These are phyloP conservation scores for Alternaria tenuissima DNA, from an alignment of 2,329 filamentous ascomycete genomes.

Conservation along the genomic window DNA sequence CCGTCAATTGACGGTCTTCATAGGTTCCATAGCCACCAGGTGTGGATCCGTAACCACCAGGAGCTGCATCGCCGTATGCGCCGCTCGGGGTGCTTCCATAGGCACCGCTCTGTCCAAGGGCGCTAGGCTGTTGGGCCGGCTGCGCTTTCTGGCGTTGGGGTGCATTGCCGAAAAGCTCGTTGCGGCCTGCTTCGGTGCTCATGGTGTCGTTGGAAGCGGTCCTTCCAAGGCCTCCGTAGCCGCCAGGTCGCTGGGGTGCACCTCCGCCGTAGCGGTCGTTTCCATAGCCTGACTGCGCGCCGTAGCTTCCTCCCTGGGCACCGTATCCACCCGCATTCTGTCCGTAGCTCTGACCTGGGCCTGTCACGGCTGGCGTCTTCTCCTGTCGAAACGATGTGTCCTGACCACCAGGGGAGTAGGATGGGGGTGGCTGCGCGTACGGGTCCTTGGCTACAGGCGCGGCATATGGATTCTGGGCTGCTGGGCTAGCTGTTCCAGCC, in stretches of 20 bases:
- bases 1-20: constrained; percentile 79
- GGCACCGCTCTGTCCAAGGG: constrained; percentile 27
- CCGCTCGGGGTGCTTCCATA: constrained; percentile 32
- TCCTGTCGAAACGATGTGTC: constrained; percentile 50
- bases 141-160: constrained; percentile 58
- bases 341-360: constrained; percentile 55
- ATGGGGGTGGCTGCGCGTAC: constrained; percentile 58
- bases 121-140: constrained; percentile 42
- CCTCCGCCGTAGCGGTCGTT: constrained; percentile 60
- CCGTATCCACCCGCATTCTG: constrained; percentile 32
- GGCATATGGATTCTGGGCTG: constrained; percentile 55
- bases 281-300: constrained; percentile 51
- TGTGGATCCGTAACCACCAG: constrained; percentile 31
- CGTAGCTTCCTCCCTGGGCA: constrained; percentile 42
- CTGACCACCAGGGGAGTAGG: constrained; percentile 48
- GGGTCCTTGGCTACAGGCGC: constrained; percentile 60
- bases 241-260: constrained; percentile 43
- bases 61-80: constrained; percentile 30
- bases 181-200: constrained; percentile 63
- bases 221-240: constrained; percentile 50
- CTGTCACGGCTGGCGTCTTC: constrained; percentile 54
- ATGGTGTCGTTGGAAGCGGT: constrained; percentile 54
- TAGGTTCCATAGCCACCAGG: constrained; percentile 59
- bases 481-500: constrained; percentile 60
- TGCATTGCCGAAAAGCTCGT: constrained; percentile 71